Evolutionary conservation across 2,329 filamentous ascomycete species (phyloP).

Genomic region (Byssochlamys sp.): DNA sequence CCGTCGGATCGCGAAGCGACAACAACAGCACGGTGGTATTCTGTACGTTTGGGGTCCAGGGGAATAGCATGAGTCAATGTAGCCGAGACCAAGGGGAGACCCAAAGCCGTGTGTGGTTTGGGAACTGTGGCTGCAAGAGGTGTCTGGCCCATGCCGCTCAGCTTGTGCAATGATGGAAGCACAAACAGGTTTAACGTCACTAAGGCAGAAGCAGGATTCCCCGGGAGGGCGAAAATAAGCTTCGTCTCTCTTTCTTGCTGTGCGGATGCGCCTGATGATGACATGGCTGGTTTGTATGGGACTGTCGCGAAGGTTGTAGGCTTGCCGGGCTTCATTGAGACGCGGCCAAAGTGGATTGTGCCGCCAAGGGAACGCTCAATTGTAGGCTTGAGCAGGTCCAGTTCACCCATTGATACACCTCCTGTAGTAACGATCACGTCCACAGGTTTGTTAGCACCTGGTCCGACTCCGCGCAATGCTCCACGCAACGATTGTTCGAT

Average conservation of each 20-base stretch:
- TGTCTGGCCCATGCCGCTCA: constrained; percentile 50
- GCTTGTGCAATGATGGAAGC: constrained; percentile 70
- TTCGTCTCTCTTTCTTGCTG: constrained; percentile 53
- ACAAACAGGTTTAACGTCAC: constrained; percentile 94
- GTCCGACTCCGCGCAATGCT: constrained; percentile 50
- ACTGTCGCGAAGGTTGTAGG: constrained; percentile 94
- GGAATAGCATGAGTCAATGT: constrained; percentile 61
- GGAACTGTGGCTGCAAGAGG: neutral
- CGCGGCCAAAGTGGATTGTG: constrained; percentile 89
- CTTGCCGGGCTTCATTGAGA: constrained; percentile 96
- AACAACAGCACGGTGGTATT: constrained; percentile 83
- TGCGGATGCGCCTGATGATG: constrained; percentile 20
- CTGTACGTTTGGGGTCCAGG: constrained; percentile 65
- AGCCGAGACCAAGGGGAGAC: constrained; percentile 64
- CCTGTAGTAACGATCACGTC: constrained; percentile 86
- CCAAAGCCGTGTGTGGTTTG: constrained; percentile 23
- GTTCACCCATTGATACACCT: constrained; percentile 94
- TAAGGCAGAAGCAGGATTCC: constrained; percentile 85
- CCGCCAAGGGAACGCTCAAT: constrained; percentile 83
- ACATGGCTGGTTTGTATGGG: constrained; percentile 44
- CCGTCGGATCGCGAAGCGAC: constrained; percentile 55
- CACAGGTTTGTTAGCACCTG: constrained; percentile 37
- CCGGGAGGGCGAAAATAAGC: constrained; percentile 79
- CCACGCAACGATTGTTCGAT: constrained; percentile 69
- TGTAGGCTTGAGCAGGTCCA: constrained; percentile 91